These are phyloP conservation scores for Cutaneotrichosporon dermatis DNA, from an alignment of 1,284 basidiomycete genomes.

Conservation along the genomic window DNA sequence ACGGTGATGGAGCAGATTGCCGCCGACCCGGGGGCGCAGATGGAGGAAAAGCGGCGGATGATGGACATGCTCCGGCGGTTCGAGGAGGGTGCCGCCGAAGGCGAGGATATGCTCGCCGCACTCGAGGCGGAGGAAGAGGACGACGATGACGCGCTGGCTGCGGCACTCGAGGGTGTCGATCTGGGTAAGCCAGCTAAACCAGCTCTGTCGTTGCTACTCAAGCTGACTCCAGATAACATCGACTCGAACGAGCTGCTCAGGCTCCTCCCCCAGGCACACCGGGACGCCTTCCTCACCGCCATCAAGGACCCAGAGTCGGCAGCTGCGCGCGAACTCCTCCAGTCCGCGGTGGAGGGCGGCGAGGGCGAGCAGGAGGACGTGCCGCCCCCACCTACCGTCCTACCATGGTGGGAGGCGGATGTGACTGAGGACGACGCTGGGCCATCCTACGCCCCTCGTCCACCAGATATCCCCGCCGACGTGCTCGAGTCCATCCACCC, in stretches of 20 bases:
- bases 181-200: conserved; percentile 30
- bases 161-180: conserved; percentile 35
- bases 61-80: conserved; percentile 46
- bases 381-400: conserved; percentile 4
- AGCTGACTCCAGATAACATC: conserved; percentile 34
- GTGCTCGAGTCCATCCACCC: conserved; percentile 15
- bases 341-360: conserved; percentile 21
- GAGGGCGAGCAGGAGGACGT: conserved; percentile 13
- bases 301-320: conserved; percentile 39
- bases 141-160: conserved; percentile 24
- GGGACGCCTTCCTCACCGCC: conserved; percentile 41
- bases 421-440: conserved; percentile 3
- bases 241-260: conserved; percentile 45
- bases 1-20: conserved; percentile 39
- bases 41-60: conserved; percentile 44
- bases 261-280: conserved; percentile 39
- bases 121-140: conserved; percentile 28
- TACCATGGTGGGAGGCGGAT: conserved; percentile 21
- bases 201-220: not conserved
- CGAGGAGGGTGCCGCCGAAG: conserved; percentile 36
- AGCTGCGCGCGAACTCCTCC: conserved; percentile 32
- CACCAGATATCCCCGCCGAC: conserved; percentile 7
- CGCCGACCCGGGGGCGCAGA: conserved; percentile 29
- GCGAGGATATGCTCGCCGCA: conserved; percentile 23
- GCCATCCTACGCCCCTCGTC: conserved; percentile 10